Evolutionary conservation across 345 rosid species (phyloP), one percentile per base, ranked within the genome.

Genomic region (Linum lewisii): DNA sequence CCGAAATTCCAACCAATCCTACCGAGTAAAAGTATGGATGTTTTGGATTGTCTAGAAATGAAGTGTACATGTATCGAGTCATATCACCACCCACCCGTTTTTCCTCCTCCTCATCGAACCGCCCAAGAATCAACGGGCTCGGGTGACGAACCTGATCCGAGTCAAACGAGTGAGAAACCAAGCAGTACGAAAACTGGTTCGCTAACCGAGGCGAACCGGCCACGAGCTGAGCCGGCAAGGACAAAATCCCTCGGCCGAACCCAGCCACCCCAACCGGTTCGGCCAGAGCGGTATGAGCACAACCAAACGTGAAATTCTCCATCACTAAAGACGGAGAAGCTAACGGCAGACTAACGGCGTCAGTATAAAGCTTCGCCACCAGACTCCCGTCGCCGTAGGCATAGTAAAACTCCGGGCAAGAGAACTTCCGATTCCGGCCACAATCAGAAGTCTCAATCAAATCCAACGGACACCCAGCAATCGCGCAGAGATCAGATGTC

Each of bases 221-320:
- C 7, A 84, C 62, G 38, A 92, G 87, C 77, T 92, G 97, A 2
- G 91, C 85, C 0, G 98, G 98, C 6, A 92, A 21, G 0, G 98
- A 92, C 51, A 92, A 90, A 1, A 73, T 72, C 19, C 98, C 94
- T 4, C 87, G 90, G 34, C 98, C 97, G 63, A 92, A 92, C 3
- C 98, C 98, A 3, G 97, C 99, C 21, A 92, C 99, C 8, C 97
- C 99, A 18, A 92, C 75, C 0, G 97, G 97, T 63, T 92, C 99
- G 23, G 77, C 99, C 24, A 92, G 85, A 19, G 99, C 75, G 0
- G 85, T 76, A 75, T 81, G 85, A 26, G 99, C 93, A 20, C 99
- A 92, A 2, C 95, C 97, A 69, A 92, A 92, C 49, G 91, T 85
- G 72, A 92, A 92, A 51, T 84, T 85, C 21, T 64, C 52, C 54